Percentiles rank a stretch among this genome's conserved stretches.
These are phyloP conservation scores for Mucor racemosus DNA, from an alignment of 371 early-diverging fungal species.

Conservation along the genomic window DNA sequence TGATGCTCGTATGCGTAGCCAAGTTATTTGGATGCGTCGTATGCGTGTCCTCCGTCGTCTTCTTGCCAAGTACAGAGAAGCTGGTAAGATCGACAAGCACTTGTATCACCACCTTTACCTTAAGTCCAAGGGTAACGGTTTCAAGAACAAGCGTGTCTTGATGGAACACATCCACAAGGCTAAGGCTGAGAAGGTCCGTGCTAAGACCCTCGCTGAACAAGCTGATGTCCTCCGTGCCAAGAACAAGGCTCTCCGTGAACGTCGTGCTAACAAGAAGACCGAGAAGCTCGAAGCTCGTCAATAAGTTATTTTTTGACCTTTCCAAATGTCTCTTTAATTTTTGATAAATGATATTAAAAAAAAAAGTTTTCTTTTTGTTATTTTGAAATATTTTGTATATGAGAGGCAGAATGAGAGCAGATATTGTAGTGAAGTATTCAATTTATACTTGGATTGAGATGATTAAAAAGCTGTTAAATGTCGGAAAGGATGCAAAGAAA, in stretches of 20 bases:
- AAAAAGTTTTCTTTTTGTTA: not conserved
- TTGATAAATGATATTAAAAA: not conserved
- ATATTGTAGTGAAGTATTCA: not conserved
- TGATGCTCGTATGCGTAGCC: conserved; percentile 98
- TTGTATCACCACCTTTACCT: conserved; percentile 97
- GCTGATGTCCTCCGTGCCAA: conserved; percentile 98
- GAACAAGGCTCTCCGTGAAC: conserved; percentile 96
- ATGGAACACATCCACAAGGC: conserved; percentile 99
- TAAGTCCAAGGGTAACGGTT: conserved; percentile 99
- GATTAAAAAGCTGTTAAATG: no score
- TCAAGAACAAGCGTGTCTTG: conserved; percentile 99
- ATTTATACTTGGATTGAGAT: no score
- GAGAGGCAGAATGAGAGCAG: not conserved
- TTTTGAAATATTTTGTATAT: not conserved
- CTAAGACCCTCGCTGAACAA: conserved; percentile 95
- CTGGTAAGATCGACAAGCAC: conserved; percentile 98
- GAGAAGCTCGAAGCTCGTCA: conserved; percentile 38
- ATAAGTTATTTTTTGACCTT: not conserved
- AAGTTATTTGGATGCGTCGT: conserved; percentile 99
- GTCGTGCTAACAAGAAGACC: conserved; percentile 92
- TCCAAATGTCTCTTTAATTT: not conserved
- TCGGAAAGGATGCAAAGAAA: no score
- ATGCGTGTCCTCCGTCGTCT: conserved; percentile 98
- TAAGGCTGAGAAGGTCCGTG: conserved; percentile 98
- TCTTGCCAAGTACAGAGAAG: conserved; percentile 97